Conservation (phyloP, 192 early-diverging fungal genomes). For the Coemansia sp. region DNA sequence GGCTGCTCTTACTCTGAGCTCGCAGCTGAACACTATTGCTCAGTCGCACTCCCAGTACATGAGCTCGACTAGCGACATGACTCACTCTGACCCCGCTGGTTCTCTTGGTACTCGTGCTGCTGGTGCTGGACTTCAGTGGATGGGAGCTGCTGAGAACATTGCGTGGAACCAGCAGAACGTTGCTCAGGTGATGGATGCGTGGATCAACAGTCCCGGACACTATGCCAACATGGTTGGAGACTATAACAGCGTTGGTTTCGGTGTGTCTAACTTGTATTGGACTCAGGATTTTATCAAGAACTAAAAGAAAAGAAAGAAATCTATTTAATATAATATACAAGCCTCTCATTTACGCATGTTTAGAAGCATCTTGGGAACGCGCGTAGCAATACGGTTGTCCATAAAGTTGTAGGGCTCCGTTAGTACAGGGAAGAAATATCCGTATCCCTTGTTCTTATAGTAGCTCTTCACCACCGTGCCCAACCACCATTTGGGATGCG, state of each 20-base stretch:
- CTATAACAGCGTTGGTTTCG: slow-evolving; percentile 48
- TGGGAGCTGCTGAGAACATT: slow-evolving; percentile 51
- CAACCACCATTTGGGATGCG: slow-evolving; percentile 37
- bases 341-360: slow-evolving; percentile 11
- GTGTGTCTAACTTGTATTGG: slow-evolving; percentile 37
- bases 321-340: slow-evolving; percentile 6
- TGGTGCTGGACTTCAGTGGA: slow-evolving; percentile 9
- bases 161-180: slow-evolving; percentile 43
- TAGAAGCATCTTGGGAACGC: slow-evolving; percentile 36
- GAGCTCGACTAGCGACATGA: slow-evolving; percentile 18
- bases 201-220: slow-evolving; percentile 52
- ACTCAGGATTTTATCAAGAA: slow-evolving; percentile 33
- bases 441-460: slow-evolving; percentile 33
- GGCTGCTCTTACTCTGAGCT: slow-evolving; percentile 13
- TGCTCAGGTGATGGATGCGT: slow-evolving; percentile 35
- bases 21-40: slow-evolving; percentile 23
- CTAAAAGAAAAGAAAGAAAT: not conserved
- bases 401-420: slow-evolving; percentile 41
- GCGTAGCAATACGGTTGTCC: slow-evolving; percentile 41
- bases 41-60: slow-evolving; percentile 44
- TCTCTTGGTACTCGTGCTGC: slow-evolving; percentile 26
- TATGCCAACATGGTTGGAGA: slow-evolving; percentile 50
- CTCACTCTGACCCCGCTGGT: slow-evolving; percentile 30
- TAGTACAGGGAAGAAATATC: slow-evolving; percentile 47
- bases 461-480: slow-evolving; percentile 45